Conservation (phyloP, 257 asterid genomes). For the Avicennia marina region DNA sequence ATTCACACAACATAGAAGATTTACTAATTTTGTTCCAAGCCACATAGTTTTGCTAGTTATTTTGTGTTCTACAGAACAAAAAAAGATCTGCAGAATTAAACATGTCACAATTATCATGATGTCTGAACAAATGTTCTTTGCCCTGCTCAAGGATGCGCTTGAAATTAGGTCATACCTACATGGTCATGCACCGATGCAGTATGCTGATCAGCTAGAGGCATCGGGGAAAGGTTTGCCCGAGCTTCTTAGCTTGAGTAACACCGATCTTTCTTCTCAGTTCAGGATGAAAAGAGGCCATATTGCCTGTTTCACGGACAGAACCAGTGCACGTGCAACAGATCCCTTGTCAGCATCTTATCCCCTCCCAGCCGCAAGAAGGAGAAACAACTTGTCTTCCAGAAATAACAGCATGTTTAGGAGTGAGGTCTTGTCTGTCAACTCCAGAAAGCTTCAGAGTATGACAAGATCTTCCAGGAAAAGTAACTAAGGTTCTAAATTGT, state of each 20-base stretch:
- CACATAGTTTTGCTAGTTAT: no score
- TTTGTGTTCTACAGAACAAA: no score
- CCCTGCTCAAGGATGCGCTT: conserved; percentile 52
- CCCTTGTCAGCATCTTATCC: conserved; percentile 34
- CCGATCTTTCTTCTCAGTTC: conserved; percentile 45
- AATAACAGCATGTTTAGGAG: conserved; percentile 25
- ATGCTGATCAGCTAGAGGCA: conserved; percentile 57
- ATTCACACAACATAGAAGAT: no score
- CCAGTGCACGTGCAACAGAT: conserved; percentile 27
- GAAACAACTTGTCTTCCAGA: conserved; percentile 22
- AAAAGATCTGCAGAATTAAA: no score
- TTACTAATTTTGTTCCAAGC: no score
- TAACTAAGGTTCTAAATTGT: conserved; percentile 19
- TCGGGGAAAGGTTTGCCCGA: conserved; percentile 48
- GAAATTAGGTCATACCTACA: conserved; percentile 81
- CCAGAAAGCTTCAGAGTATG: conserved; percentile 28
- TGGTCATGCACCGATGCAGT: conserved; percentile 59
- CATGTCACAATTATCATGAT: no score
- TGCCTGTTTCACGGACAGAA: conserved; percentile 66
- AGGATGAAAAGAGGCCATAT: conserved; percentile 73
- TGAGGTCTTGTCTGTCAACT: conserved; percentile 26
- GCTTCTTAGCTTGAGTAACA: conserved; percentile 44
- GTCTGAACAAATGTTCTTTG: no score
- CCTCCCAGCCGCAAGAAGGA: conserved; percentile 33
- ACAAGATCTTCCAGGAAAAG: conserved; percentile 32